phyloP scores from a whole-genome alignment of 1,139 yeast genomes.

The Protomyces inundatus region DNA sequence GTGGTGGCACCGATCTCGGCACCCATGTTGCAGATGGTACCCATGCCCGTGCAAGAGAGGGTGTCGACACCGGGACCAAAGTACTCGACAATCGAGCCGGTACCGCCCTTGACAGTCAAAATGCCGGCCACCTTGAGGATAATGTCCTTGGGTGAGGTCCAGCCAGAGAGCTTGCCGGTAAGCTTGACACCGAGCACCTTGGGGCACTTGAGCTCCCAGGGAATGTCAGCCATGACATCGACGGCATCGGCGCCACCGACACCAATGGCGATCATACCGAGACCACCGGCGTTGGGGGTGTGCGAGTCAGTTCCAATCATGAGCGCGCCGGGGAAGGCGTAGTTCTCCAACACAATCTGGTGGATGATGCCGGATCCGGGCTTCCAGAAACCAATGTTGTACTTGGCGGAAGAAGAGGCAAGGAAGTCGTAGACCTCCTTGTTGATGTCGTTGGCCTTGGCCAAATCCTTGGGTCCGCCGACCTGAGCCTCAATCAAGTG shows the following conservation, averaged over 20 bases:
- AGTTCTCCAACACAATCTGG: constrained; percentile 95
- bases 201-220: constrained; percentile 99
- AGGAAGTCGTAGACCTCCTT: constrained; percentile 96
- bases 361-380: constrained; percentile 99
- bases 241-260: constrained; percentile 99
- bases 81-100: constrained; percentile 96
- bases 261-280: constrained; percentile 98
- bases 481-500: constrained; percentile 97
- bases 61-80: constrained; percentile 95
- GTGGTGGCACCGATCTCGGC: constrained; percentile 99
- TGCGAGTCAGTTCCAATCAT: constrained; percentile 98
- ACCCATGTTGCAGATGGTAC: constrained; percentile 99
- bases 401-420: constrained; percentile 89
- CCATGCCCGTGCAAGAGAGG: constrained; percentile 99
- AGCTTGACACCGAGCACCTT: constrained; percentile 94
- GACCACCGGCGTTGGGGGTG: constrained; percentile 99
- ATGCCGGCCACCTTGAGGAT: constrained; percentile 94
- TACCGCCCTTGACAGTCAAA: constrained; percentile 98
- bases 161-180: constrained; percentile 91
- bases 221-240: constrained; percentile 88
- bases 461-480: constrained; percentile 89
- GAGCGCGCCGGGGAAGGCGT: constrained; percentile 96
- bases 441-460: constrained; percentile 86
- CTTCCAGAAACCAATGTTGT: constrained; percentile 98
- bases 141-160: constrained; percentile 99